A percentile compares a stretch with the other conserved stretches of the same genome.
These are phyloP conservation scores for Blastocystis sp. DNA, from an alignment of 352 stramenopile genomes.

Conservation along the genomic window DNA sequence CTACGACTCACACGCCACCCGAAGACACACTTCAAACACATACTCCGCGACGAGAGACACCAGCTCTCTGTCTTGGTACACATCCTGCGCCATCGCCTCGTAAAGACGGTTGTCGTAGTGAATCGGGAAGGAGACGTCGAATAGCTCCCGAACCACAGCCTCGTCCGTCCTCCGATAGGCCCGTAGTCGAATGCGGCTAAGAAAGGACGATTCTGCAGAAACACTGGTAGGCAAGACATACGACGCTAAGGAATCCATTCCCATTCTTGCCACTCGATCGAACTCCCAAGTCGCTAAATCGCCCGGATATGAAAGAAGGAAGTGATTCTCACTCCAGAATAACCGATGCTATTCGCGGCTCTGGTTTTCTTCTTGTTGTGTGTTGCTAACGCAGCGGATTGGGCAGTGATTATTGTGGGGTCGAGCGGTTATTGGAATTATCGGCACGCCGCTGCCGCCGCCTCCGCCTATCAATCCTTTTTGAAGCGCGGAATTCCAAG, in stretches of 20 bases:
- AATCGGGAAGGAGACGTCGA: constrained; percentile 53
- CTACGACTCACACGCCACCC: not conserved
- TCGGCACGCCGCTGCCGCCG: constrained; percentile 60
- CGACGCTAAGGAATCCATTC: not conserved
- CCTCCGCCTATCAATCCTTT: constrained; percentile 68
- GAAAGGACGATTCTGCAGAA: not conserved
- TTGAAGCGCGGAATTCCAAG: constrained; percentile 30
- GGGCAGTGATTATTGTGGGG: constrained; percentile 67
- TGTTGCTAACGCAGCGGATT: constrained; percentile 6
- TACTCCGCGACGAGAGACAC: not conserved
- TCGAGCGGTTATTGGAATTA: constrained; percentile 70
- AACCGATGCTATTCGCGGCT: not conserved
- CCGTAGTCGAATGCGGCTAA: not conserved
- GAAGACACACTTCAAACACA: not conserved
- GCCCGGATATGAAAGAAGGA: not conserved
- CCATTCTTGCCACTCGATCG: not conserved
- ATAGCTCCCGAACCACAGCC: not conserved
- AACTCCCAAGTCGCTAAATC: not conserved
- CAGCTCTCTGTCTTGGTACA: not conserved
- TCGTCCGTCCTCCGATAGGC: not conserved
- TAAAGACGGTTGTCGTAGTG: constrained; percentile 23
- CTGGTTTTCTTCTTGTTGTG: not conserved
- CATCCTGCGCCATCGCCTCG: not conserved
- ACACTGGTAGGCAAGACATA: not conserved
- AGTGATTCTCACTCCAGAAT: not conserved